Evolutionary conservation across 805 yeast species (phyloP), one percentile per base, ranked within the genome.

Genomic region (Candida sakaeoensis): DNA sequence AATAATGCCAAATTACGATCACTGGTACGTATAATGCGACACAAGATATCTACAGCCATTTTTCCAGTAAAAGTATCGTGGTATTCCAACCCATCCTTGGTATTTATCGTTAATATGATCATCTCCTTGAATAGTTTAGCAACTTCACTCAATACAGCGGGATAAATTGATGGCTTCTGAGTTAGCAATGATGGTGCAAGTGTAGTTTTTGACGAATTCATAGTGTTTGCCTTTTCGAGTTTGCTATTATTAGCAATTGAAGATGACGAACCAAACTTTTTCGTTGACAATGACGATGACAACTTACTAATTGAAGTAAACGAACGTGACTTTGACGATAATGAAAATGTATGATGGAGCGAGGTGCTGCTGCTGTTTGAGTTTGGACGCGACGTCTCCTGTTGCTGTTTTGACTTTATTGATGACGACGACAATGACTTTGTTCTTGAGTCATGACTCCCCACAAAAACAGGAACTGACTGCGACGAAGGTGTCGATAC

Each of bases 21-120:
- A 7, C 88, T 84, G 1, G 96, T 91, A 49, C 95, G 72, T 37
- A 91, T 82, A 39, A 93, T 85, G 41, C 82, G 72, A 42, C 95
- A 82, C 44, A 93, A 80, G n/a, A 82, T 75, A 58, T 89, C 96
- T 22, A 93, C 95, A 1, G 98, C 96, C 61, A 87, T 93, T 16
- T 86, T 72, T 24, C 99, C 99, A 0, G 96, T 84, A 55, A 93
- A 93, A 0, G 97, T 82, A 55, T 90, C 95, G 56, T 95, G 84
- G 61, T 89, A 91, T 46, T 88, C 84, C 50, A 90, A 73, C 13
- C 96, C 96, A 63, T 90, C 91, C 56, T 91, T 93, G 56, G 83
- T 84, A 47, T 86, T 79, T 44, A 88, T 87, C 2, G 89, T 85
- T 10, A 85, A 57, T 16, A 77, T 77, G 22, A 89, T 74, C 16